Percentiles rank a stretch among this genome's conserved stretches.
Evolutionary conservation across 805 yeast genomes (phyloP).

Genomic region (Ogataea dorogensis): DNA sequence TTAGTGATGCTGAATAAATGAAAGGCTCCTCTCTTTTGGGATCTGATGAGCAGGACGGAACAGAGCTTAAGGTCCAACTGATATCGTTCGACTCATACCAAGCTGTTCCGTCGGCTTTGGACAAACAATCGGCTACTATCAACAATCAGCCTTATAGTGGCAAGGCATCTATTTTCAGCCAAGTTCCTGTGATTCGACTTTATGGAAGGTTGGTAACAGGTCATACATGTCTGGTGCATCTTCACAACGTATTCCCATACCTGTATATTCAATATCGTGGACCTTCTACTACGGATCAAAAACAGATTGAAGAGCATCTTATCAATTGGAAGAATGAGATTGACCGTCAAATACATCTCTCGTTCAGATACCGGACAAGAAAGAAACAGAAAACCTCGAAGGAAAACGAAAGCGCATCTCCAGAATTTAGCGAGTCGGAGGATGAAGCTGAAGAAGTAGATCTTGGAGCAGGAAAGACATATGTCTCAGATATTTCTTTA

Average conservation of each 20-base stretch:
- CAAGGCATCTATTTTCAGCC: slow-evolving; percentile 30
- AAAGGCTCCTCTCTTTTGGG: slow-evolving; percentile 12
- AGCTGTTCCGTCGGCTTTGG: slow-evolving; percentile 52
- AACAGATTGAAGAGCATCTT: slow-evolving; percentile 35
- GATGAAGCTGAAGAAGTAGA: slow-evolving; percentile 13
- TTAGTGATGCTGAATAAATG: slow-evolving; percentile 5
- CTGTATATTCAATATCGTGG: slow-evolving; percentile 64
- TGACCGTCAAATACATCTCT: slow-evolving; percentile 42
- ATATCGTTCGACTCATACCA: slow-evolving; percentile 68
- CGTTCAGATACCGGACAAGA: slow-evolving; percentile 30
- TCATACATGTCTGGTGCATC: slow-evolving; percentile 59
- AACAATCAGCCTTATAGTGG: slow-evolving; percentile 18
- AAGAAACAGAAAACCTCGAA: slow-evolving; percentile 12
- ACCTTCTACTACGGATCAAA: slow-evolving; percentile 20
- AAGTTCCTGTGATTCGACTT: slow-evolving; percentile 74
- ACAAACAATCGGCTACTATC: slow-evolving; percentile 39
- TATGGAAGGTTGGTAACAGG: slow-evolving; percentile 71
- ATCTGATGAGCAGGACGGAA: slow-evolving; percentile 5
- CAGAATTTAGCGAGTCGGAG: slow-evolving; percentile 12
- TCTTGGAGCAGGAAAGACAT: slow-evolving; percentile 29
- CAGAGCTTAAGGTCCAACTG: slow-evolving; percentile 50
- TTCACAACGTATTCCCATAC: slow-evolving; percentile 87
- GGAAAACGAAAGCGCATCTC: neutral
- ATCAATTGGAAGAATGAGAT: slow-evolving; percentile 40
- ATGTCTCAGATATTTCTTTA: slow-evolving; percentile 56